A percentile compares a stretch with the other conserved stretches of the same genome.
These are phyloP conservation scores for Fraxinus baroniana DNA, from an alignment of 305 asterid species.

Conservation along the genomic window DNA sequence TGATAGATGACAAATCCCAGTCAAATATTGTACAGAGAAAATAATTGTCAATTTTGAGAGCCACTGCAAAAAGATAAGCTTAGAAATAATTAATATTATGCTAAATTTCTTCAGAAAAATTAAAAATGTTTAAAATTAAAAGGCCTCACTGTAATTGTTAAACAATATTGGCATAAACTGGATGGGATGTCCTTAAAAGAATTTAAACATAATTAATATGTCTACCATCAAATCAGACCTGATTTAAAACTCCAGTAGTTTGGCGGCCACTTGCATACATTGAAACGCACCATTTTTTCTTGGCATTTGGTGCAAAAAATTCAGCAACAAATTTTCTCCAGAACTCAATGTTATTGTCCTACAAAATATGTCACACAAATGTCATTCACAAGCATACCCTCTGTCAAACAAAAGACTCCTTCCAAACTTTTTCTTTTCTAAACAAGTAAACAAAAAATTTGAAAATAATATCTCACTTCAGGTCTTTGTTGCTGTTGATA, in stretches of 20 bases:
- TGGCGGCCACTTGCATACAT: slow-evolving; percentile 82
- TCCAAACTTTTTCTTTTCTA: neutral
- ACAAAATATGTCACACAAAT: slow-evolving; percentile 26
- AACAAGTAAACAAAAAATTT: neutral
- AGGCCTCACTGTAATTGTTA: slow-evolving; percentile 3
- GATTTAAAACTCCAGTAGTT: slow-evolving; percentile 69
- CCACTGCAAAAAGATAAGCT: neutral
- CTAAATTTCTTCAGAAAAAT: slow-evolving; percentile 5
- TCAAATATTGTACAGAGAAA: neutral
- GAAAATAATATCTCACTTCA: slow-evolving; percentile 41
- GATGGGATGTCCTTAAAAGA: slow-evolving; percentile 7
- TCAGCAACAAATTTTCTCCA: slow-evolving; percentile 80
- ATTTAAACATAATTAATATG: slow-evolving; percentile 18
- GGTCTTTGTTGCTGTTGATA: slow-evolving; percentile 82
- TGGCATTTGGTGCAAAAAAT: slow-evolving; percentile 71
- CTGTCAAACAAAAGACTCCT: slow-evolving; percentile 11
- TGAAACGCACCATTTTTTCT: slow-evolving; percentile 83
- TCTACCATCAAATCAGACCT: slow-evolving; percentile 45
- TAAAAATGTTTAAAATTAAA: slow-evolving; percentile 3
- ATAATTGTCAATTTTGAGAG: neutral
- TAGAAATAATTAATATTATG: neutral
- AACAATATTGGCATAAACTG: slow-evolving; percentile 21
- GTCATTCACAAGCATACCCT: slow-evolving; percentile 9
- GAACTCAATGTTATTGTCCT: slow-evolving; percentile 76
- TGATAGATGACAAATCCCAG: neutral